Conservation (phyloP, 345 rosid species). For the Theobroma cacao region DNA sequence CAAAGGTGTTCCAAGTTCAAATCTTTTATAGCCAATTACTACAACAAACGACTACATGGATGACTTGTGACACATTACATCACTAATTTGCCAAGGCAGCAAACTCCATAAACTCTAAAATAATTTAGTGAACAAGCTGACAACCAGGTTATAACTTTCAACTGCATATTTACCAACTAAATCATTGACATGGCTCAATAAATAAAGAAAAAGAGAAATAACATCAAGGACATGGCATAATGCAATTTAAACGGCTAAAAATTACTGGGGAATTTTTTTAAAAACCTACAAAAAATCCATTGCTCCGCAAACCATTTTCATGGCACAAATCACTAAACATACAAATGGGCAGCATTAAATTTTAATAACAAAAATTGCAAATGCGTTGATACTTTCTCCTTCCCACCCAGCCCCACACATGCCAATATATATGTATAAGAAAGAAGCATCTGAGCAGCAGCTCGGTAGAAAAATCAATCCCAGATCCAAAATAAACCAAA, state of each 20-base stretch:
- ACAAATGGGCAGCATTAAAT: neutral
- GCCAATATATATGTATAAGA: no score
- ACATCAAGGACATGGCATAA: neutral
- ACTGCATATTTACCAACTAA: neutral
- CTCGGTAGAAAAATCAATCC: neutral
- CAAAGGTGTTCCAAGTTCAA: neutral
- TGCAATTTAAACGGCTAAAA: neutral
- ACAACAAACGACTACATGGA: neutral
- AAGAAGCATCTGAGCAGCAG: no score
- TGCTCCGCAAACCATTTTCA: neutral
- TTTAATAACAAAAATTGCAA: neutral
- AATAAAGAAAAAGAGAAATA: neutral
- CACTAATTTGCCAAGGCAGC: neutral
- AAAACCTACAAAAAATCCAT: neutral
- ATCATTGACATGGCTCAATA: neutral
- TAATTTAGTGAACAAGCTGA: neutral
- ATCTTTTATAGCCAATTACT: neutral
- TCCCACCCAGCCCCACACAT: no score
- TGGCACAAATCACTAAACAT: conserved; percentile 4
- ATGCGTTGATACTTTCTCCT: neutral
- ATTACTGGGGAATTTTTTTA: neutral
- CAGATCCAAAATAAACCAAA: conserved; percentile 6
- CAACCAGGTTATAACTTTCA: neutral
- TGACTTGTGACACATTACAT: neutral
- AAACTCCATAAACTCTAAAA: neutral